Evolutionary conservation across 2,329 filamentous ascomycete species (phyloP).

Genomic region (Verticillium isaacii): DNA sequence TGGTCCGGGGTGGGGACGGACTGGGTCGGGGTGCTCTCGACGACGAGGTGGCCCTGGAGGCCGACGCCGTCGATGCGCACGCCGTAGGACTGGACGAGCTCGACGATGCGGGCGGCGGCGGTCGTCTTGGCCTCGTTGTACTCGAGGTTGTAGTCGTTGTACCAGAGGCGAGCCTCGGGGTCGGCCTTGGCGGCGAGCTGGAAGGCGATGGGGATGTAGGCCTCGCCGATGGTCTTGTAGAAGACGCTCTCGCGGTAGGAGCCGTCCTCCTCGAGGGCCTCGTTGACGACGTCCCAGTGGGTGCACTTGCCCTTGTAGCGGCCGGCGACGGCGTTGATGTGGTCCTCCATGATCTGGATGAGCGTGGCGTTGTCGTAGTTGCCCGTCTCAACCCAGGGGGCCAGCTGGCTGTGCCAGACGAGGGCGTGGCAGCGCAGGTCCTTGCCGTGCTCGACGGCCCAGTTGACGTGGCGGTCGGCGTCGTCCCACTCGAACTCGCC

Average conservation of each 20-base stretch:
- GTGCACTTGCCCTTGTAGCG: conserved; percentile 58
- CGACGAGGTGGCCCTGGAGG: conserved; percentile 56
- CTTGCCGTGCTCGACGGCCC: conserved; percentile 36
- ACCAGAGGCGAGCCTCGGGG: conserved; percentile 51
- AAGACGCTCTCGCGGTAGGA: conserved; percentile 49
- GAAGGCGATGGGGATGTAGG: conserved; percentile 56
- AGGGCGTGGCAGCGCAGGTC: conserved; percentile 55
- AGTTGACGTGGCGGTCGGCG: conserved; percentile 44
- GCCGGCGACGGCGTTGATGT: conserved; percentile 53
- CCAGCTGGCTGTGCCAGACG: conserved; percentile 44
- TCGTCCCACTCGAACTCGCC: conserved; percentile 57
- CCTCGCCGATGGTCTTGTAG: conserved; percentile 47
- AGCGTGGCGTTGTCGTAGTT: conserved; percentile 56
- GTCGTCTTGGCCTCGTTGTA: conserved; percentile 40
- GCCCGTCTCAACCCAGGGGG: conserved; percentile 17
- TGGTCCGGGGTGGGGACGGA: conserved; percentile 25
- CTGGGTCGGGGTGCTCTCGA: conserved; percentile 39
- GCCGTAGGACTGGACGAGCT: conserved; percentile 38
- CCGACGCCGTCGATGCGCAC: conserved; percentile 60
- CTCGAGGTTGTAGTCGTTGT: conserved; percentile 59
- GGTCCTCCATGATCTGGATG: conserved; percentile 42
- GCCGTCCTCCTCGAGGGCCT: conserved; percentile 53
- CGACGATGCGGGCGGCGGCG: conserved; percentile 37
- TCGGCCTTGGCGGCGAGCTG: conserved; percentile 48
- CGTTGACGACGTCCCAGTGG: conserved; percentile 64